Percentiles rank a stretch among this genome's conserved stretches.
Conservation (phyloP, 2,329 filamentous ascomycete genomes). For the Fusarium xylarioides region DNA sequence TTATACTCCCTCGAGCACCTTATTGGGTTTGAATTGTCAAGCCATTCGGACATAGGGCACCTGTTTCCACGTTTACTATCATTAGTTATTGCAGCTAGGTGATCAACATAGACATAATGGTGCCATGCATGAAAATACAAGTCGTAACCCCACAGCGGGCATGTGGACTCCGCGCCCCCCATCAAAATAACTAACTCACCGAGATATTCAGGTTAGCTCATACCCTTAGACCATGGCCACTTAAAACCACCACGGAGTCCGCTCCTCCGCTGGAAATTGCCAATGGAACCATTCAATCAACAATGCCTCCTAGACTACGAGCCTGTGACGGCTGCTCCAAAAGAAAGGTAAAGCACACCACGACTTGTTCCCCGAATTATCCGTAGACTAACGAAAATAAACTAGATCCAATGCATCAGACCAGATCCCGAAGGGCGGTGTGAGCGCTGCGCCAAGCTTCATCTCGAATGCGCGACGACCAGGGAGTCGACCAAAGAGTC, state of each 20-base stretch:
- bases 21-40: fast-evolving
- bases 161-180: background rate
- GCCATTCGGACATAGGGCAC: fast-evolving
- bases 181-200: fast-evolving
- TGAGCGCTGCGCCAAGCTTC: background rate
- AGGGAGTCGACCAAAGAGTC: background rate
- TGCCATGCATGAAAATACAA: background rate
- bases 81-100: too few relatives aligned
- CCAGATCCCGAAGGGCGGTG: background rate
- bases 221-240: background rate
- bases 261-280: fast-evolving
- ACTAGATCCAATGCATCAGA: background rate
- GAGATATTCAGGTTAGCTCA: background rate
- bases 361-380: too few relatives aligned
- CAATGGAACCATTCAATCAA: background rate
- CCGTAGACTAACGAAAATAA: background rate
- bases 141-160: background rate
- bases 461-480: background rate
- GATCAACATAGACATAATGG: background rate
- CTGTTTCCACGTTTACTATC: fast-evolving
- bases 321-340: background rate
- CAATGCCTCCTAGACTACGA: background rate
- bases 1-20: background rate
- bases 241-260: background rate
- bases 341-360: background rate